These are phyloP conservation scores for Mycosarcoma maydis DNA, from an alignment of 1,284 basidiomycete species.

Conservation along the genomic window DNA sequence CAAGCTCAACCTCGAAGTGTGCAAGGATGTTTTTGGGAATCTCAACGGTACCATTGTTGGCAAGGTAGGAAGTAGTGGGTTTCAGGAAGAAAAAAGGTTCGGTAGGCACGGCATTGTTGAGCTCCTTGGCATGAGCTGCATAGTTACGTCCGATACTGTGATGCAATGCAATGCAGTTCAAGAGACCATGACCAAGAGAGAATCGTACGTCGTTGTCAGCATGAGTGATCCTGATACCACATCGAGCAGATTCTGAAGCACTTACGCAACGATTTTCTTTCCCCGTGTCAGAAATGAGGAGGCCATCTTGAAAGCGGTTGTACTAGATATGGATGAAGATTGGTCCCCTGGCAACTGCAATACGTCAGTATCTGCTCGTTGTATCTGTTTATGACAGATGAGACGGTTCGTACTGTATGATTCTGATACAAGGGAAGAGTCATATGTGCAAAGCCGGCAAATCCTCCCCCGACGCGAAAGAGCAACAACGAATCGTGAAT, in stretches of 20 bases:
- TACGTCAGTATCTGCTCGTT: no score
- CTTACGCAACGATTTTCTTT: slow-evolving; percentile 53
- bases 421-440: neutral
- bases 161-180: no score
- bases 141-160: slow-evolving; percentile 68
- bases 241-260: neutral
- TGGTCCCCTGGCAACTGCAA: no score
- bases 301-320: slow-evolving; percentile 15
- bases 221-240: neutral
- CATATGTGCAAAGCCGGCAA: slow-evolving; percentile 31
- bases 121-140: slow-evolving; percentile 85
- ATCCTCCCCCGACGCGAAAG: slow-evolving; percentile 2
- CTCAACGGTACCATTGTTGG: slow-evolving; percentile 80
- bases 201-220: neutral
- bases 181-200: neutral
- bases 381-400: no score
- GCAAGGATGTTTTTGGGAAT: slow-evolving; percentile 84
- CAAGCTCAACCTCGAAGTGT: slow-evolving; percentile 97
- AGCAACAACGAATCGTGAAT: no score
- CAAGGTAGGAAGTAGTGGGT: slow-evolving; percentile 87
- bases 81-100: slow-evolving; percentile 99
- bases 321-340: no score
- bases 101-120: slow-evolving; percentile 86
- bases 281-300: slow-evolving; percentile 35
- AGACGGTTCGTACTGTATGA: neutral